A percentile compares a stretch with the other conserved stretches of the same genome.
Evolutionary conservation across 164 flowering plant species (phyloP).

Genomic region (Platanus orientalis): DNA sequence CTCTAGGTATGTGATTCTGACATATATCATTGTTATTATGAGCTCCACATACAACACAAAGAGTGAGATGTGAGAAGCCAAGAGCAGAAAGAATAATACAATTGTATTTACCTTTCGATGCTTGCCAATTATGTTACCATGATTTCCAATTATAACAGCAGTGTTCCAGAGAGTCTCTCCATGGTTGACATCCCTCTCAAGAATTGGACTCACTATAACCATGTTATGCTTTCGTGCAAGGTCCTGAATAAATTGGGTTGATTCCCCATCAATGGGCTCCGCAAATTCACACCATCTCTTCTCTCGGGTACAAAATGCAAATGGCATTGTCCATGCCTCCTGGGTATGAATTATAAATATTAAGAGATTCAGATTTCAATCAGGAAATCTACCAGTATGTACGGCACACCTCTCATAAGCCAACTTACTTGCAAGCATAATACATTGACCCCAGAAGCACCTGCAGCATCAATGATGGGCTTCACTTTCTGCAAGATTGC

Average conservation of each 20-base stretch:
- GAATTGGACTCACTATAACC: slow-evolving; percentile 89
- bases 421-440: slow-evolving; percentile 82
- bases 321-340: slow-evolving; percentile 99
- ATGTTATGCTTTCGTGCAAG: slow-evolving; percentile 76
- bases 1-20: slow-evolving; percentile 98
- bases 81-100: background rate
- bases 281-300: slow-evolving; percentile 99
- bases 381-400: background rate
- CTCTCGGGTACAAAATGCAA: slow-evolving; percentile 97
- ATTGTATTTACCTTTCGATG: slow-evolving; percentile 74
- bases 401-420: background rate
- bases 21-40: slow-evolving; percentile 3
- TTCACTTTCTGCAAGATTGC: slow-evolving; percentile 72
- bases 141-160: slow-evolving; percentile 86
- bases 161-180: slow-evolving; percentile 97
- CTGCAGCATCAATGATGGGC: slow-evolving; percentile 87
- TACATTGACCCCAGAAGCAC: slow-evolving; percentile 85
- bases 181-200: slow-evolving; percentile 87
- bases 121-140: slow-evolving; percentile 94
- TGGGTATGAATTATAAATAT: slow-evolving; percentile 17
- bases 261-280: slow-evolving; percentile 89
- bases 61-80: background rate
- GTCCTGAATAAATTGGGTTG: slow-evolving; percentile 71
- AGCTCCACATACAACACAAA: background rate
- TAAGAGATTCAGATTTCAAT: background rate